Conservation (phyloP, 768 basidiomycete species). For the Tulasnella sp. region DNA sequence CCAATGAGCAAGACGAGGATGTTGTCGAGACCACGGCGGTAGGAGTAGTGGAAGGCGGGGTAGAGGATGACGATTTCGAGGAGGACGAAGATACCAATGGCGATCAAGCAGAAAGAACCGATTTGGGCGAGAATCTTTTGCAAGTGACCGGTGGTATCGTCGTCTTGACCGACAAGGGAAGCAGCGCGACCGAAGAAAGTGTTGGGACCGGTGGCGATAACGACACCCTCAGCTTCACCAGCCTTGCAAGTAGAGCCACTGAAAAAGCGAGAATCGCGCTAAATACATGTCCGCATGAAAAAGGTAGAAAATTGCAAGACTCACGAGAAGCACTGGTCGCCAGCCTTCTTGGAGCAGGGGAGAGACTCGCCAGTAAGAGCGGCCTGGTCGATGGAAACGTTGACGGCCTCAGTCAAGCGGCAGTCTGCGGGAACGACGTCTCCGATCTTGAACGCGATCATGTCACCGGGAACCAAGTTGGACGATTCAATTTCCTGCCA, state of each 20-base stretch:
- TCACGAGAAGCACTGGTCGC: constrained; percentile 97
- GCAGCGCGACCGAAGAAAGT: constrained; percentile 99
- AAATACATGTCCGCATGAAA: not conserved
- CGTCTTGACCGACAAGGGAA: constrained; percentile 93
- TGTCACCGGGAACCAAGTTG: constrained; percentile 88
- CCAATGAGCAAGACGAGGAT: constrained; percentile 98
- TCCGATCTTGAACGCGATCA: constrained; percentile 98
- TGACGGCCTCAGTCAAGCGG: constrained; percentile 93
- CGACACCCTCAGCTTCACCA: constrained; percentile 97
- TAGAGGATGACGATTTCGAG: constrained; percentile 94
- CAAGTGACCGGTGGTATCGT: constrained; percentile 96
- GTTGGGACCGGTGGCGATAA: constrained; percentile 97
- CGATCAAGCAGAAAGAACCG: constrained; percentile 93
- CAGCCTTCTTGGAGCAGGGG: constrained; percentile 84
- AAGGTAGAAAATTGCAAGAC: constrained; percentile 37
- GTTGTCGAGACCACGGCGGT: constrained; percentile 94
- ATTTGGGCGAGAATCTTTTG: constrained; percentile 98
- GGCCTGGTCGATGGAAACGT: constrained; percentile 97
- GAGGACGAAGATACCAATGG: constrained; percentile 94
- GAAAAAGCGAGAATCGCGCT: not conserved
- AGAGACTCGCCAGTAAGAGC: constrained; percentile 97
- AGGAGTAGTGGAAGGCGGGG: constrained; percentile 82
- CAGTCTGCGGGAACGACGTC: constrained; percentile 98
- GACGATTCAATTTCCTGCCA: constrained; percentile 93
- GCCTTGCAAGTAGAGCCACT: constrained; percentile 98